Base-by-base conservation (phyloP, 2,329 filamentous ascomycete species). In the Xenosphaeropsis pyriputrescens region DNA sequence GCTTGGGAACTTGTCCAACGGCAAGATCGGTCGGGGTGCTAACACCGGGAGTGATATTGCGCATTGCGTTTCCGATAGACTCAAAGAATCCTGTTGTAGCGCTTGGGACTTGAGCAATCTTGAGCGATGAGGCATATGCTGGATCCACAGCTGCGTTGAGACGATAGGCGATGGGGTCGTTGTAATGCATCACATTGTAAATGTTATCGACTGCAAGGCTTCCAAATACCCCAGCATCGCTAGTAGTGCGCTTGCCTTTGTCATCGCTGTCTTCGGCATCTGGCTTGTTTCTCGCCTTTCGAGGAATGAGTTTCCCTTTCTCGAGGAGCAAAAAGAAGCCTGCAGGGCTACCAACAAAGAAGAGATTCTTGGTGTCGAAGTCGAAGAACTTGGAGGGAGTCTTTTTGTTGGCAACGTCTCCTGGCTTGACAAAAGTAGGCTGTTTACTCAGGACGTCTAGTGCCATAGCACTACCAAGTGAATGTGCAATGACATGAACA, bases 151-250 rank as follows among this genome's bases (percentile, higher is more conserved):
- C 80, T 16, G 88, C 85, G 50, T 95, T 98, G 41, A 96, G 72
- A 13, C 89, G 71, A 56, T 95, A 96, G 1, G 88, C 85, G 40
- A 98, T 93, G 2, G 91, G 72, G 48, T 75, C 73, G 47, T 76
- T 70, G 43, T 67, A 68, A 30, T 55, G 72, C 53, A 96, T 73
- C 45, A 98, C 72, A 51, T 98, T 98, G 65, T 96, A 98, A 40
- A 98, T 72, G 55, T 96, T 98, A 60, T 96, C 85, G 2, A 96
- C 81, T 1, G 89, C 85, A 18, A 96, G 64, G 56, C 91, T 96
- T 14, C 91, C 91, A 55, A 93, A 94, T 5, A 67, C 73, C 19
- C 84, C 86, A 14, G 69, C 69, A 31, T 85, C 73, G n/a, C 82
- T 83, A n/a, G 79, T 80, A 22, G 96, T 71, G 6, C 65, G 62